A percentile compares a stretch with the other conserved stretches of the same genome.
phyloP scores from a whole-genome alignment of 768 basidiomycete genomes.

The Trametes sanguinea region DNA sequence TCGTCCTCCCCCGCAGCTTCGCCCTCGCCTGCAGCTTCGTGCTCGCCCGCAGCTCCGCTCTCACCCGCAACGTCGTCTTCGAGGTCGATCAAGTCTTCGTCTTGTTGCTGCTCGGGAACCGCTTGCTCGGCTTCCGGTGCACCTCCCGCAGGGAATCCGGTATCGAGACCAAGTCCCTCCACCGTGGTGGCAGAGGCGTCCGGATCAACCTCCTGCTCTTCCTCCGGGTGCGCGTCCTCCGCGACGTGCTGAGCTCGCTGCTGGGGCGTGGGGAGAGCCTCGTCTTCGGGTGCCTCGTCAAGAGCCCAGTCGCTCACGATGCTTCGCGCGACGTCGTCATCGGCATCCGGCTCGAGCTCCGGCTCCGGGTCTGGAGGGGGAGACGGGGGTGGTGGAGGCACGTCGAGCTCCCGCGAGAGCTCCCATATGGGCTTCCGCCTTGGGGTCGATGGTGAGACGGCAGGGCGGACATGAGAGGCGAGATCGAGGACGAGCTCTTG shows the following conservation, averaged over 20 bases:
- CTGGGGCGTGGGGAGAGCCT: too few relatives aligned
- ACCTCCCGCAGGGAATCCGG: neutral
- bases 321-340: slow-evolving; percentile 11
- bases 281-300: slow-evolving; percentile 6
- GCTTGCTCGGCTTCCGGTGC: neutral
- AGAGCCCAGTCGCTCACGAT: slow-evolving; percentile 23
- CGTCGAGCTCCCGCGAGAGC: slow-evolving; percentile 2
- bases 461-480: slow-evolving; percentile 5
- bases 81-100: neutral
- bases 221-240: neutral
- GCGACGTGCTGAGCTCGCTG: neutral
- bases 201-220: neutral
- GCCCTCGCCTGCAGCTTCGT: neutral
- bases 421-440: slow-evolving; percentile 1
- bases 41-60: neutral
- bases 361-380: slow-evolving; percentile 9
- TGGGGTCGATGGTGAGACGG: slow-evolving; percentile 17
- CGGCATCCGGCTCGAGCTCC: neutral
- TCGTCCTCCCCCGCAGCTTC: neutral
- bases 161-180: neutral
- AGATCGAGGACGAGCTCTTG: slow-evolving; percentile 7
- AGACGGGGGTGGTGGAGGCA: neutral
- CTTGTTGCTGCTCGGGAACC: neutral
- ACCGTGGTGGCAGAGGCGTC: neutral
- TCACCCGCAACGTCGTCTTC: neutral